phyloP scores from a whole-genome alignment of 768 basidiomycete genomes.

The Rhizopogon roseolus region DNA sequence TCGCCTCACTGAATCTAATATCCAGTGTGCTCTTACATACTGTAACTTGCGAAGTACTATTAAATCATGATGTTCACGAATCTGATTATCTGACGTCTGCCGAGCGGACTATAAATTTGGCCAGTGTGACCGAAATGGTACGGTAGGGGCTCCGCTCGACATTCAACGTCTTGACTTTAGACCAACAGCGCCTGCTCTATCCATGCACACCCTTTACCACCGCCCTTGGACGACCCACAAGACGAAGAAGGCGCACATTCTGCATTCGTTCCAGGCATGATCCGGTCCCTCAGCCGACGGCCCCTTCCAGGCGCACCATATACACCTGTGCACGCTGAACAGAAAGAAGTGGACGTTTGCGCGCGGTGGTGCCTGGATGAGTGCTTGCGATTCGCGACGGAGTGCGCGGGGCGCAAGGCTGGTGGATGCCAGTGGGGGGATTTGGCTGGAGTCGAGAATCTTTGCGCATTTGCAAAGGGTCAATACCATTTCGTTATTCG shows the following conservation, averaged over 20 bases:
- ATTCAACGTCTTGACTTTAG: too few species aligned
- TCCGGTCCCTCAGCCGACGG: slow-evolving; percentile 70
- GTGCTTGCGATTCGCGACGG: slow-evolving; percentile 81
- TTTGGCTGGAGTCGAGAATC: too few species aligned
- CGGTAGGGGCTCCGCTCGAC: too few species aligned
- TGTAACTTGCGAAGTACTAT: too few species aligned
- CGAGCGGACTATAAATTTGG: too few species aligned
- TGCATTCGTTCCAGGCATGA: slow-evolving; percentile 83
- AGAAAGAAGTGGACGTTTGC: slow-evolving; percentile 32
- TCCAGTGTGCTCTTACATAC: too few species aligned
- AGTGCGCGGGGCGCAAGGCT: slow-evolving; percentile 74
- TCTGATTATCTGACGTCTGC: too few species aligned
- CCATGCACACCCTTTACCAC: not conserved
- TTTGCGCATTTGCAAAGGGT: too few species aligned
- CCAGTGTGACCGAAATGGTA: too few species aligned
- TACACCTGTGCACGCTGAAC: slow-evolving; percentile 37
- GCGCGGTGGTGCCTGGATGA: slow-evolving; percentile 79
- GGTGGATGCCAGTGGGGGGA: slow-evolving; percentile 60
- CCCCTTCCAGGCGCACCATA: slow-evolving; percentile 76
- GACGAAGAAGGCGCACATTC: slow-evolving; percentile 80
- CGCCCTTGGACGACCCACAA: slow-evolving; percentile 38
- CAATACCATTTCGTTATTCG: too few species aligned
- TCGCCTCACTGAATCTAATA: not conserved
- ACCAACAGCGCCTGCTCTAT: not conserved
- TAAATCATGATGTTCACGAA: too few species aligned